Conservation (phyloP, 805 yeast genomes). For the Starmera pachycereana region DNA sequence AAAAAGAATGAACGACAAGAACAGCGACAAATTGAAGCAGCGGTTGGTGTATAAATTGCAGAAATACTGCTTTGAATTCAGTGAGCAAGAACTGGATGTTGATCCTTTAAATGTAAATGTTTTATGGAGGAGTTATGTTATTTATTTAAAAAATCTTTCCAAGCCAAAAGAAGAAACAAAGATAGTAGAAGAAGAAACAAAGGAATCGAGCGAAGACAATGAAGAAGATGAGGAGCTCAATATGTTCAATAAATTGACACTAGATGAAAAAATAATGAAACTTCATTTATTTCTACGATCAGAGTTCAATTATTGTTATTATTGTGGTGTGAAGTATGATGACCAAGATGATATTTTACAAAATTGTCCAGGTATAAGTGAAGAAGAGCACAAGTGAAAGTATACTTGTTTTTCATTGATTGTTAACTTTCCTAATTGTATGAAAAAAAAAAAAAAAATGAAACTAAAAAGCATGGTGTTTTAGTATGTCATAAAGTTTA, state of each 20-base stretch:
- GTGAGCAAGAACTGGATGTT: conserved; percentile 22
- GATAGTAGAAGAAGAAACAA: conserved; percentile 1
- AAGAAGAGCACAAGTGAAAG: conserved; percentile 29
- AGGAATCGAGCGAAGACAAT: conserved; percentile 1
- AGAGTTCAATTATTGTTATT: conserved; percentile 35
- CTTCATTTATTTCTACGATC: conserved; percentile 29
- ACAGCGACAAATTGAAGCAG: conserved; percentile 5
- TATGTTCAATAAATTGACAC: conserved; percentile 17
- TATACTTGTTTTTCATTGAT: neutral
- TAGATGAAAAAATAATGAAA: conserved; percentile 21
- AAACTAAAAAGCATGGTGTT: neutral
- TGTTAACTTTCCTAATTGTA: neutral
- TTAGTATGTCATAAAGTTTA: conserved; percentile 43
- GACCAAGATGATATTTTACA: conserved; percentile 26
- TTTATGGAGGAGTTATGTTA: conserved; percentile 32
- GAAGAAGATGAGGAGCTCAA: conserved; percentile 22
- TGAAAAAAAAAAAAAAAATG: neutral
- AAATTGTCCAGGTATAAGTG: conserved; percentile 40
- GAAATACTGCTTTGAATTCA: conserved; percentile 30
- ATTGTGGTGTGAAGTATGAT: conserved; percentile 34
- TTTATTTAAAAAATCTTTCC: conserved; percentile 6
- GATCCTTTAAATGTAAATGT: conserved; percentile 25
- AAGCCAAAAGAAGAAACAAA: conserved; percentile 3
- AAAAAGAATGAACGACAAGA: conserved; percentile 10
- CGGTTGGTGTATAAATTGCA: conserved; percentile 23